phyloP scores from a whole-genome alignment of 1,139 yeast species.

The Geotrichum aggregatum region DNA sequence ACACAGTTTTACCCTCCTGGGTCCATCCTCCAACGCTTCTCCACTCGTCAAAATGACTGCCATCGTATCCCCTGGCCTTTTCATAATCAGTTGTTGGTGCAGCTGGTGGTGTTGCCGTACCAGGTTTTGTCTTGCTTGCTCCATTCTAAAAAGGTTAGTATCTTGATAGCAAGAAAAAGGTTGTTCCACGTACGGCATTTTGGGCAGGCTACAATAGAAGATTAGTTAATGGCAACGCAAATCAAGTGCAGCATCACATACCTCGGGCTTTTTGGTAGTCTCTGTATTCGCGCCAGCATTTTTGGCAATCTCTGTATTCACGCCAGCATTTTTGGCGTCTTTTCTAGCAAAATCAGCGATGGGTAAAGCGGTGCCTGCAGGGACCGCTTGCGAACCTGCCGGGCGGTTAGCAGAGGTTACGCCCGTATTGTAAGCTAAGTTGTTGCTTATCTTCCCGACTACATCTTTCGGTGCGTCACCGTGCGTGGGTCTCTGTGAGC shows the following conservation, averaged over 20 bases:
- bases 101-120: too few relatives aligned
- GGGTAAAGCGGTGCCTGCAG: conserved; percentile 34
- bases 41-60: conserved; percentile 87
- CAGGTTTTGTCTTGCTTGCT: neutral
- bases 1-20: conserved; percentile 57
- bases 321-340: conserved; percentile 30
- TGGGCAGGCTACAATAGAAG: neutral
- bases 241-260: neutral
- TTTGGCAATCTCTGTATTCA: conserved; percentile 16
- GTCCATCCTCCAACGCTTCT: conserved; percentile 88
- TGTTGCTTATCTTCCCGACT: neutral
- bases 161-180: neutral
- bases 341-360: conserved; percentile 31
- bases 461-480: neutral
- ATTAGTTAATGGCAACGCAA: neutral
- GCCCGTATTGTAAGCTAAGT: conserved; percentile 21
- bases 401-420: conserved; percentile 30
- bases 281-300: conserved; percentile 26
- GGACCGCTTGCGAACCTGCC: conserved; percentile 30
- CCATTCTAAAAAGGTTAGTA: neutral
- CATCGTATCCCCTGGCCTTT: too few relatives aligned
- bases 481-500: neutral
- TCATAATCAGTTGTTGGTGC: too few relatives aligned
- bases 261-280: neutral
- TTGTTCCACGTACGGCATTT: neutral